Evolutionary conservation across 805 yeast genomes (phyloP).

Genomic region (Candida yuanshanica): DNA sequence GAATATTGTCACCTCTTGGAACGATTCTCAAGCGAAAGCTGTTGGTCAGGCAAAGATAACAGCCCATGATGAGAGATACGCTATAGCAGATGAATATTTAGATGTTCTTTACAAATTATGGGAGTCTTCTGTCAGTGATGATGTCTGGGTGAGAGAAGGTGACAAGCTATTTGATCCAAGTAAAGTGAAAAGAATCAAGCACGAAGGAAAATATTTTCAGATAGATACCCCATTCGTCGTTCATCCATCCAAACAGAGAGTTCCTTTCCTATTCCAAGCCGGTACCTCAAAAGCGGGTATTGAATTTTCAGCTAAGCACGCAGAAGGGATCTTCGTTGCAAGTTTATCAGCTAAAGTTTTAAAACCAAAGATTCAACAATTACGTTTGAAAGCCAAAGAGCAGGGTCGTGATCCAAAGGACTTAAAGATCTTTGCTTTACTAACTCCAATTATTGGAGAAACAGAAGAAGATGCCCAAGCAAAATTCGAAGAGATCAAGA

Average conservation of each 20-base stretch:
- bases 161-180: slow-evolving; percentile 28
- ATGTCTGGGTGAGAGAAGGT: slow-evolving; percentile 23
- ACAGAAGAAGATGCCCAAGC: slow-evolving; percentile 36
- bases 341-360: slow-evolving; percentile 29
- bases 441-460: slow-evolving; percentile 33
- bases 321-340: slow-evolving; percentile 36
- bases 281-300: slow-evolving; percentile 37
- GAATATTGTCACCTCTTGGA: slow-evolving; percentile 40
- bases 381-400: slow-evolving; percentile 27
- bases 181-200: slow-evolving; percentile 32
- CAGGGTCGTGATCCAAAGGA: slow-evolving; percentile 32
- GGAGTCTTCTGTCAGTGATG: slow-evolving; percentile 37
- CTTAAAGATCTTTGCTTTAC: slow-evolving; percentile 32
- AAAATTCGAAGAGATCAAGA: slow-evolving; percentile 27
- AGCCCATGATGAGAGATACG: slow-evolving; percentile 38
- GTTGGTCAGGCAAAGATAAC: slow-evolving; percentile 29
- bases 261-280: slow-evolving; percentile 40
- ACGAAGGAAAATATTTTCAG: slow-evolving; percentile 33
- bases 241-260: slow-evolving; percentile 34
- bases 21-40: slow-evolving; percentile 37
- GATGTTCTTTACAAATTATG: slow-evolving; percentile 35
- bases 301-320: slow-evolving; percentile 38
- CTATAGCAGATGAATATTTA: slow-evolving; percentile 36
- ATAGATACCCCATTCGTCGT: slow-evolving; percentile 37
- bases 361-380: slow-evolving; percentile 26